Evolutionary conservation across 352 stramenopile genomes (phyloP), one percentile per base, ranked within the genome.

Genomic region (Phytophthora fragariaefolia): DNA sequence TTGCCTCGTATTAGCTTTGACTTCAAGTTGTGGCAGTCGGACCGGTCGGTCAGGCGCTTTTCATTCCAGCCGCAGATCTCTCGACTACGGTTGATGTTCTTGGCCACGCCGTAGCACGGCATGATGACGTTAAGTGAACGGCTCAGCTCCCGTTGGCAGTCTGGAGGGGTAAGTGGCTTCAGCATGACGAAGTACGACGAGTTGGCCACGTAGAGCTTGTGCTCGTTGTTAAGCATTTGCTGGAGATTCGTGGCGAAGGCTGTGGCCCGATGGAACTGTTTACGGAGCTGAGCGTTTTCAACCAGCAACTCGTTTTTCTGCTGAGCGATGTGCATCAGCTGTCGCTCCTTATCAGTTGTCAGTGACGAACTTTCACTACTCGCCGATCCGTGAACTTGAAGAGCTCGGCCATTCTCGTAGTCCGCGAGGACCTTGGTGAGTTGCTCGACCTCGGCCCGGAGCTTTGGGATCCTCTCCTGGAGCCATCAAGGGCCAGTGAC

Each of bases 31-130:
- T 73, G 66, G 40, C 69, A 72, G 43, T 72, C 58, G 6, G 59
- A 49, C 2, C 56, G 51, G 26, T 72, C 24, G 15, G 57, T 65
- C 10, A 70, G 45, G 4, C 66, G 66, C 45, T 73, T 73, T 51
- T 74, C 66, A 22, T 61, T 38, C 70, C 70, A 77, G 28, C 70
- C 70, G 32, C 66, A 77, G 55, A 77, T 70, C 24, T 71, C 65
- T 17, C 58, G 50, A 22, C 27, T 58, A 27, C 52, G 65, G 42
- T 58, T 51, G 43, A 66, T 7, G n/a, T 27, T 68, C 54, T 47
- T 58, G 0, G 56, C 36, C 24, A 50, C 32, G 27, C 58, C 13
- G 32, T 63, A 61, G 27, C 55, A 63, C 12, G 54, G 32, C 34
- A 46, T 53, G 15, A 77, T 72, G 13, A 43, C 45, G n/a, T 10